Evolutionary conservation across 768 basidiomycete species (phyloP), one percentile per base, ranked within the genome.

Genomic region (Rhodotorula kratochvilovae): DNA sequence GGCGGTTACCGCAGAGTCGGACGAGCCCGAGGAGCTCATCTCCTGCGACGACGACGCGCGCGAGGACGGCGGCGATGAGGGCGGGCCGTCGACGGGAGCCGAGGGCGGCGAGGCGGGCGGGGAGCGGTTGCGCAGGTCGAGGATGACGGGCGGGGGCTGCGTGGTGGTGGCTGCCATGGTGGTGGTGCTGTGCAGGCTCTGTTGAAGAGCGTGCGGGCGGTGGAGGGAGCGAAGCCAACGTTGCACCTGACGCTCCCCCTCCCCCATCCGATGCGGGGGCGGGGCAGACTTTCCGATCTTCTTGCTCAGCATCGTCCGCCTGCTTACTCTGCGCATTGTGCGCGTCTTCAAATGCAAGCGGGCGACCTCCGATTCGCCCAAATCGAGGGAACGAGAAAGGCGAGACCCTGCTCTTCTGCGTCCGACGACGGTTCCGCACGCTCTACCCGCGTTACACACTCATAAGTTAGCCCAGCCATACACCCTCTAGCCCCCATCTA

Each of bases 91-190:
- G 58, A 13, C 29, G 35, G 35, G 56, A 7, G 19, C 11, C 19
- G 56, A 57, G 5, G 56, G 56, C 36, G 65, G 65, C 5, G 65
- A 66, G 16, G n/a, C 8, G 6, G n/a, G 23, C 13, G 48, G 48
- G 27, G 65, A 51, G 15, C 46, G 43, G 56, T 50, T 46, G 56
- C 65, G 65, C 5, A 66, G 65, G 57, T 66, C 65, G 48, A 66
- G 57, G 65, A 66, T 66, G 35, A 29, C 5, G 5, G 65, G 65
- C 39, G 54, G 51, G 31, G 64, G 65, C 36, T 58, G 65, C n/a
- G 19, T 15, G 8, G n/a, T 29, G 3, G 45, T 23, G 39, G 39
- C 58, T 7, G 45, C 17, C 19, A 19, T 23, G 10, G 45, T 4
- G 56, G 35, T 39, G 27, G 48, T 10, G 27, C n/a, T 62, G 39